These are phyloP conservation scores for Rickenella mellea DNA, from an alignment of 768 basidiomycete species.

Conservation along the genomic window DNA sequence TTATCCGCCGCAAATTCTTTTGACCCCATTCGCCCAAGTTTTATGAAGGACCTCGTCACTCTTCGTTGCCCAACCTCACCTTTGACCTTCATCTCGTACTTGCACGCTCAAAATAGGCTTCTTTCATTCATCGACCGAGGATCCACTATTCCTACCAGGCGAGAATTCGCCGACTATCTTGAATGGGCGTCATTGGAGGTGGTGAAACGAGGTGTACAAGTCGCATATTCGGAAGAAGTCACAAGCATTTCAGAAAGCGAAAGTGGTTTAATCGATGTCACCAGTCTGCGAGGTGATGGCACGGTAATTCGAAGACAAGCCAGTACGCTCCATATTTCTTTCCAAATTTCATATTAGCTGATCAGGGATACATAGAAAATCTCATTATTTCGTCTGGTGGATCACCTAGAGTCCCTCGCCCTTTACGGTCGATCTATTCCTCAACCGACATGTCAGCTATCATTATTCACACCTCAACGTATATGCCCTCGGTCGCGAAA, in stretches of 20 bases:
- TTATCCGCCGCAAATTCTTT: neutral
- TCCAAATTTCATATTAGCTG: neutral
- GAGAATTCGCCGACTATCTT: slow-evolving; percentile 46
- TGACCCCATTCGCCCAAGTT: slow-evolving; percentile 18
- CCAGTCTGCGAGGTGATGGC: slow-evolving; percentile 24
- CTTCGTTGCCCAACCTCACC: slow-evolving; percentile 40
- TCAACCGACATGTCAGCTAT: slow-evolving; percentile 18
- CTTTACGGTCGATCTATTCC: slow-evolving; percentile 20
- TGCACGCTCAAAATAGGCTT: slow-evolving; percentile 39
- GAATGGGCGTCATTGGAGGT: slow-evolving; percentile 40
- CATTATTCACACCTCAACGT: slow-evolving; percentile 35
- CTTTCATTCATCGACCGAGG: slow-evolving; percentile 44
- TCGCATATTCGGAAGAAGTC: slow-evolving; percentile 39
- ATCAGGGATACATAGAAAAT: slow-evolving; percentile 24
- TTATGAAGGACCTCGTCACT: slow-evolving; percentile 45
- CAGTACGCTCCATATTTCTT: slow-evolving; percentile 22
- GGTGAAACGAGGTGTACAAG: slow-evolving; percentile 29
- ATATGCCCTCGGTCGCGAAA: slow-evolving; percentile 26
- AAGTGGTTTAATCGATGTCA: slow-evolving; percentile 28
- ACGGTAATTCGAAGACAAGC: too few relatives aligned
- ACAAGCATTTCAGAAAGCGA: slow-evolving; percentile 24
- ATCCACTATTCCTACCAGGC: slow-evolving; percentile 39
- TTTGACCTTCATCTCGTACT: slow-evolving; percentile 43
- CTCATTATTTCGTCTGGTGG: slow-evolving; percentile 45
- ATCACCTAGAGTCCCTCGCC: slow-evolving; percentile 30